phyloP scores from a whole-genome alignment of 2,329 filamentous ascomycete genomes.

The Penicillium sp. region DNA sequence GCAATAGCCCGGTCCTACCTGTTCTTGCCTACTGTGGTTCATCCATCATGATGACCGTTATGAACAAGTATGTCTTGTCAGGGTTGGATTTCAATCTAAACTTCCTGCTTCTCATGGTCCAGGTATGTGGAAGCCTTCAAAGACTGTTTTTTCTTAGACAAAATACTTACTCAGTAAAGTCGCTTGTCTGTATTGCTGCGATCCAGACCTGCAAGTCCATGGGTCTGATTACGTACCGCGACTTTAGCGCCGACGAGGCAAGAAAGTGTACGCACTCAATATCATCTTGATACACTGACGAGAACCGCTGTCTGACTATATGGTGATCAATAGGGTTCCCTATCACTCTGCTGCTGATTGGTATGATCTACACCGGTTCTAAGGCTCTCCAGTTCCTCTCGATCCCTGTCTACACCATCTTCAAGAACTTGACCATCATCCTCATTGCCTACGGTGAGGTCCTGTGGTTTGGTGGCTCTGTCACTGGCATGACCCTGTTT shows the following conservation, averaged over 20 bases:
- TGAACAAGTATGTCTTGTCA: slow-evolving; percentile 97
- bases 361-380: slow-evolving; percentile 98
- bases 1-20: slow-evolving; percentile 74
- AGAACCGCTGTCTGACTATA: slow-evolving; percentile 3
- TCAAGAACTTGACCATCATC: slow-evolving; percentile 99
- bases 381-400: slow-evolving; percentile 96
- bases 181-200: slow-evolving; percentile 79
- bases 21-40: slow-evolving; percentile 89
- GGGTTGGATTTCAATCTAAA: slow-evolving; percentile 91
- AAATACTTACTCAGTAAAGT: slow-evolving; percentile 52
- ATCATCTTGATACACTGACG: not conserved
- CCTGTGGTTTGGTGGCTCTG: slow-evolving; percentile 93
- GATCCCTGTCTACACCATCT: slow-evolving; percentile 98
- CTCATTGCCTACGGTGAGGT: slow-evolving; percentile 98
- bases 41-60: slow-evolving; percentile 99
- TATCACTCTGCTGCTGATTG: slow-evolving; percentile 89
- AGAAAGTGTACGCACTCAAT: slow-evolving; percentile 71
- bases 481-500: slow-evolving; percentile 80
- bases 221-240: slow-evolving; percentile 77
- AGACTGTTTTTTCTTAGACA: not conserved
- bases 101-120: slow-evolving; percentile 88
- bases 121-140: slow-evolving; percentile 60
- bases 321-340: slow-evolving; percentile 70
- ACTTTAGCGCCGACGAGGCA: slow-evolving; percentile 83
- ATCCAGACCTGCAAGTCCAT: slow-evolving; percentile 79